Base-by-base conservation (phyloP, 2,329 filamentous ascomycete species). In the Dendrostoma leiphaemia region DNA sequence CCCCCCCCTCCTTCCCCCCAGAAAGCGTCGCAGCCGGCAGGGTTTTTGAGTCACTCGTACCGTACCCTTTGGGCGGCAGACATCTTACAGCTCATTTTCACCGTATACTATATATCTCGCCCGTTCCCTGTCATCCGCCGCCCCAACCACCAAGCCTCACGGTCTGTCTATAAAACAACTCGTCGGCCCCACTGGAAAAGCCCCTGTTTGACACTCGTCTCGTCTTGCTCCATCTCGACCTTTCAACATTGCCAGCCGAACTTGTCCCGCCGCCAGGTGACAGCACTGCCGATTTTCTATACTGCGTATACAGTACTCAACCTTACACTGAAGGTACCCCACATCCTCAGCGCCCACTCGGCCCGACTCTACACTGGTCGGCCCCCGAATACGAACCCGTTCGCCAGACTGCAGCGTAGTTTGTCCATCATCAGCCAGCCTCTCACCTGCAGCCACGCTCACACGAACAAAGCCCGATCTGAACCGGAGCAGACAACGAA, bases 1-100 rank as follows among this genome's bases (percentile, higher is more conserved):
- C n/a, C n/a, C n/a, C n/a, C n/a, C n/a, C n/a, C n/a, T n/a, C n/a
- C n/a, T n/a, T n/a, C n/a, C n/a, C n/a, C n/a, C n/a, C n/a, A 28
- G 24, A 37, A 29, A 21, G 37, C 50, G 26, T 38, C 50, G 37
- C 28, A n/a, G 47, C 44, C 45, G 19, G 19, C 45, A 48, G 29
- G 19, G 19, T 6, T 47, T 21, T 34, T 47, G 44, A 47, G 29
- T 47, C 43, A 23, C 21, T 26, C 40, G 6, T 23, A 21, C 40
- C 21, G 21, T 31, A 29, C 26, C 49, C 28, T 32, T 17, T 15
- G 15, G 24, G 29, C 15, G 21, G 26, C 49, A 45, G 28, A 21
- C 34, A n/a, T n/a, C n/a, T n/a, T n/a, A n/a, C n/a, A n/a, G n/a
- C n/a, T n/a, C 49, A 24, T 29, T 31, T 29, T 31, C 28, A 31